phyloP scores from a whole-genome alignment of 331 rosid species.

The Phaseolus coccineus region DNA sequence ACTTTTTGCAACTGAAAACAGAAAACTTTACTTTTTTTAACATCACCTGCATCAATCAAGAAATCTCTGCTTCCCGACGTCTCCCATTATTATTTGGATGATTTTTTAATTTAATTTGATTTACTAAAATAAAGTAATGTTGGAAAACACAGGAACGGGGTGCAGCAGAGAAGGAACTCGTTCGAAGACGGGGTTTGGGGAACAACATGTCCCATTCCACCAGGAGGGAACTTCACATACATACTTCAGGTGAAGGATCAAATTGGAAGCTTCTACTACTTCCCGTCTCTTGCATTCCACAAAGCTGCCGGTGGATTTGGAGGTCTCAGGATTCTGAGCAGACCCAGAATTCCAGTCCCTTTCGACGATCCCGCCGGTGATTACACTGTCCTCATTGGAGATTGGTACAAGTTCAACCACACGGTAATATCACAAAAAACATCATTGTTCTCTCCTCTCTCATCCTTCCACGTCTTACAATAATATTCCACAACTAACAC shows the following conservation, averaged over 20 bases:
- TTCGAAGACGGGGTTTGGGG: constrained; percentile 89
- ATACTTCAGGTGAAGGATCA: constrained; percentile 99
- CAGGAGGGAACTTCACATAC: constrained; percentile 90
- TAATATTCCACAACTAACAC: neutral
- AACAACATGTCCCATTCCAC: constrained; percentile 97
- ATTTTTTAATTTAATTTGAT: no score
- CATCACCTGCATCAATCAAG: neutral
- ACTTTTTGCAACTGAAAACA: neutral
- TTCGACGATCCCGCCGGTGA: constrained; percentile 92
- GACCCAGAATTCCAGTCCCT: constrained; percentile 94
- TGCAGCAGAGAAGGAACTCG: constrained; percentile 92
- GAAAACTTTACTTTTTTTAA: neutral
- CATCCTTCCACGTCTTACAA: neutral
- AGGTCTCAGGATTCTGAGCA: constrained; percentile 90
- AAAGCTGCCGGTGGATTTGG: constrained; percentile 99
- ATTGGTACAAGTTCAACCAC: constrained; percentile 91
- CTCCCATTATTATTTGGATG: no score
- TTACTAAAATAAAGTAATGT: no score
- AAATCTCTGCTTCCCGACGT: neutral
- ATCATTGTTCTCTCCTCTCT: neutral
- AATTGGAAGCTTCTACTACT: constrained; percentile 95
- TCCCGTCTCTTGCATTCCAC: constrained; percentile 94
- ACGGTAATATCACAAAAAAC: constrained; percentile 58
- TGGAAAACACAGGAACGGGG: constrained; percentile 68
- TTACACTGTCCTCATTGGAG: constrained; percentile 89